Percentiles rank a stretch among this genome's conserved stretches.
phyloP scores from a whole-genome alignment of 768 basidiomycete genomes.

The Dioszegia hungarica region DNA sequence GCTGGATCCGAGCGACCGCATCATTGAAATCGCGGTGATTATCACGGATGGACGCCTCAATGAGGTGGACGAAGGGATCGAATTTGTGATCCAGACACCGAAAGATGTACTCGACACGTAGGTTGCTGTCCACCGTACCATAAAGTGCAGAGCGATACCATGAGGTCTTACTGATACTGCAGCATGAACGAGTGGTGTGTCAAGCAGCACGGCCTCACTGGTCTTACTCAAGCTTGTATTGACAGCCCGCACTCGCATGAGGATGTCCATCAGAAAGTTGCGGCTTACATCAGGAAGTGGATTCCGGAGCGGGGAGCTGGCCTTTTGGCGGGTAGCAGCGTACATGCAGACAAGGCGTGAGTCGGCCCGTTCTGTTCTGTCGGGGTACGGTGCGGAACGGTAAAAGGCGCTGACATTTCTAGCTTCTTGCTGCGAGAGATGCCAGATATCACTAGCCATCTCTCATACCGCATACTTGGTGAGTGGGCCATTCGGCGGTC shows the following conservation, averaged over 20 bases:
- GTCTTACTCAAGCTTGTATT: constrained; percentile 73
- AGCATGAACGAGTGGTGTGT: constrained; percentile 90
- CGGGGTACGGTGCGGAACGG: no score
- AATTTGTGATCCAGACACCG: constrained; percentile 69
- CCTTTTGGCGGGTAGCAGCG: constrained; percentile 68
- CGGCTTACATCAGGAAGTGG: constrained; percentile 79
- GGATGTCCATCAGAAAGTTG: constrained; percentile 59
- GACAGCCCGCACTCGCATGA: constrained; percentile 63
- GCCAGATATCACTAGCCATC: constrained; percentile 67
- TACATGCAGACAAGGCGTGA: constrained; percentile 65
- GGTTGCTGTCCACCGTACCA: neutral
- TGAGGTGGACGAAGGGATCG: constrained; percentile 71
- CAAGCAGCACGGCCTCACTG: constrained; percentile 75
- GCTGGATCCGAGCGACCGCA: constrained; percentile 36
- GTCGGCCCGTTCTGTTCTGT: no score
- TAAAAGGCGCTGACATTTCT: constrained; percentile 15
- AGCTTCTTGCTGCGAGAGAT: constrained; percentile 59
- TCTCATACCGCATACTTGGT: constrained; percentile 50
- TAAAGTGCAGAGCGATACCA: neutral
- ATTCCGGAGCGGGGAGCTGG: constrained; percentile 55
- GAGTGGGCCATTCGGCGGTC: constrained; percentile 26
- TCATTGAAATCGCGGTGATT: constrained; percentile 72
- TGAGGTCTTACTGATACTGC: no score
- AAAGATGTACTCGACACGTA: constrained; percentile 67
- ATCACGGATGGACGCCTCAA: constrained; percentile 82